phyloP scores from a whole-genome alignment of 352 stramenopile species.

The Phytophthora foliorum region DNA sequence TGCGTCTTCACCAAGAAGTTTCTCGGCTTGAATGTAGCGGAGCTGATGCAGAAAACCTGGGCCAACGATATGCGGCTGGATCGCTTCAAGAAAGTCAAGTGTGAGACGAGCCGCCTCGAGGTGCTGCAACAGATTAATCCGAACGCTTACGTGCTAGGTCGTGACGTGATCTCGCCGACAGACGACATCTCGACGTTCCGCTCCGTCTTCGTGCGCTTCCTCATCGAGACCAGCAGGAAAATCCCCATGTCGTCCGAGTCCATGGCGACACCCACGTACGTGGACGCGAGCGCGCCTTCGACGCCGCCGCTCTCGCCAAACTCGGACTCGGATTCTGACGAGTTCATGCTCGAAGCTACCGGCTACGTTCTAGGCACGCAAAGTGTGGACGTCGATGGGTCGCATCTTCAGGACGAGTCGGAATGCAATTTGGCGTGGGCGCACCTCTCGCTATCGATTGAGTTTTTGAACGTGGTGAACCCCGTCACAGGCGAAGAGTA shows the following conservation, averaged over 20 bases:
- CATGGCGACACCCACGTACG: constrained; percentile 25
- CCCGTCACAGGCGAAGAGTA: constrained; percentile 37
- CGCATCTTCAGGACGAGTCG: constrained; percentile 18
- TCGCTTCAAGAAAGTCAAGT: constrained; percentile 56
- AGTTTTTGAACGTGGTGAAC: constrained; percentile 53
- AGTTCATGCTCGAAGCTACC: constrained; percentile 37
- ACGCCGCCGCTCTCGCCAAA: constrained; percentile 20
- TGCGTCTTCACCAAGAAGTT: constrained; percentile 62
- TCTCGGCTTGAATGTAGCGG: constrained; percentile 32
- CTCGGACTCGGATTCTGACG: constrained; percentile 26
- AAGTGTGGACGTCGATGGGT: constrained; percentile 46
- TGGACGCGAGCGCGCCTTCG: constrained; percentile 27
- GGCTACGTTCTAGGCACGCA: constrained; percentile 60
- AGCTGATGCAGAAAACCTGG: constrained; percentile 55
- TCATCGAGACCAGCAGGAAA: constrained; percentile 40
- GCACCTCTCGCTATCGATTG: constrained; percentile 53
- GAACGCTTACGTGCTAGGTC: constrained; percentile 52
- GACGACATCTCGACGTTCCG: constrained; percentile 46
- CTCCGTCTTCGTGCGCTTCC: constrained; percentile 54
- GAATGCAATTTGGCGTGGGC: constrained; percentile 48
- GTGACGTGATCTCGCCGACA: constrained; percentile 50
- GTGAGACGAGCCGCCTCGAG: constrained; percentile 51
- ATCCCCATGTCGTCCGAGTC: constrained; percentile 20
- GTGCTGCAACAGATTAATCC: constrained; percentile 50
- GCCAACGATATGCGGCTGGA: constrained; percentile 50